phyloP scores from a whole-genome alignment of 1,284 basidiomycete genomes.

The Ceratobasidium sp. region DNA sequence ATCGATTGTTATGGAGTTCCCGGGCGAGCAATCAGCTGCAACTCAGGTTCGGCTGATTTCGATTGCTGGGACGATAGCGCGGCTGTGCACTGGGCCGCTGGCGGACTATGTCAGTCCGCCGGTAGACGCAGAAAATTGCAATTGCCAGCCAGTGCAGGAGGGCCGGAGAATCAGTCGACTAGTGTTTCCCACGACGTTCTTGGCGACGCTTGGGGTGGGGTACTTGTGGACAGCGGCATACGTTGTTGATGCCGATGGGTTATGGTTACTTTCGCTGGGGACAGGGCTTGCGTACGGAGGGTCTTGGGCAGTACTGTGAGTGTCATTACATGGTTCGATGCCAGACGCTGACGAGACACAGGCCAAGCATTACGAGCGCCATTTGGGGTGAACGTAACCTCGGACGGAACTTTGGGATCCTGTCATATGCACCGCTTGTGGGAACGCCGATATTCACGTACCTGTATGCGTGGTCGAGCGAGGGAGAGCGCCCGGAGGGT shows the following conservation, averaged over 20 bases:
- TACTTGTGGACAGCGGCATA: constrained; percentile 65
- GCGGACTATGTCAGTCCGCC: constrained; percentile 69
- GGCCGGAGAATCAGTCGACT: constrained; percentile 67
- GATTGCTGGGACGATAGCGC: constrained; percentile 72
- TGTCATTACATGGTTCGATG: constrained; percentile 44
- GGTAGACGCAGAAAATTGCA: constrained; percentile 15
- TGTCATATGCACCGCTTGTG: constrained; percentile 75
- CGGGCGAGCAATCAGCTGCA: neutral
- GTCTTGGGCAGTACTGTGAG: constrained; percentile 74
- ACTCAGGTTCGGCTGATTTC: constrained; percentile 73
- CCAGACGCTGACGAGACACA: neutral
- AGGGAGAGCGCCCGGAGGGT: constrained; percentile 7
- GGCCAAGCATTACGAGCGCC: constrained; percentile 50
- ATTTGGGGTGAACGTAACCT: constrained; percentile 73
- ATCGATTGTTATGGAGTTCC: constrained; percentile 61
- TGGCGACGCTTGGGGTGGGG: constrained; percentile 60
- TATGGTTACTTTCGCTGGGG: constrained; percentile 73
- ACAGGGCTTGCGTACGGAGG: constrained; percentile 73
- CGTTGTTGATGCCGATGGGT: constrained; percentile 60
- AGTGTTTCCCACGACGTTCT: constrained; percentile 64
- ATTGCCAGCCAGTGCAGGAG: constrained; percentile 1
- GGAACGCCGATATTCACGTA: constrained; percentile 80
- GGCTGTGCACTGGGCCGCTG: constrained; percentile 70
- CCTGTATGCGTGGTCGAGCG: constrained; percentile 69
- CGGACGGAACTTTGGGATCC: constrained; percentile 77